Conservation (phyloP, 495 filamentous ascomycete genomes). For the Neurospora sp. region DNA sequence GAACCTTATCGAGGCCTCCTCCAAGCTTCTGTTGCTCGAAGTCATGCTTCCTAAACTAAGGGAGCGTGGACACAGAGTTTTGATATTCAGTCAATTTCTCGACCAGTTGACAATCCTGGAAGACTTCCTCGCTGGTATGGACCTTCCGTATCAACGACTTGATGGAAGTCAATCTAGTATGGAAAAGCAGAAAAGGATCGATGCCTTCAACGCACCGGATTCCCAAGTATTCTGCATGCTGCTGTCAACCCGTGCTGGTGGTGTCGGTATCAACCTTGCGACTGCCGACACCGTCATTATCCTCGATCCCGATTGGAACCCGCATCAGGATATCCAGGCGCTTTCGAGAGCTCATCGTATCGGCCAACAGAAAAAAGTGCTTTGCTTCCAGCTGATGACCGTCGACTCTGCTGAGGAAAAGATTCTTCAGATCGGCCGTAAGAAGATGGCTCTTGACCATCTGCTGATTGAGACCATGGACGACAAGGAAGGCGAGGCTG, state of each 20-base stretch:
- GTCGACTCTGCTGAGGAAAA: slow-evolving; percentile 85
- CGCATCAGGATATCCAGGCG: slow-evolving; percentile 95
- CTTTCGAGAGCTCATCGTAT: slow-evolving; percentile 91
- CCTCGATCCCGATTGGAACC: slow-evolving; percentile 96
- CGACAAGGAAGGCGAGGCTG: slow-evolving; percentile 56
- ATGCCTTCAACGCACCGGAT: slow-evolving; percentile 78
- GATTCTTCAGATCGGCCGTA: slow-evolving; percentile 90
- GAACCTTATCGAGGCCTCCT: slow-evolving; percentile 82
- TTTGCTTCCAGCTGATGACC: slow-evolving; percentile 91
- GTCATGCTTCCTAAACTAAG: slow-evolving; percentile 85
- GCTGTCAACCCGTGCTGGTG: slow-evolving; percentile 86
- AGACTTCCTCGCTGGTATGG: slow-evolving; percentile 72
- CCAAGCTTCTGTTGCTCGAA: slow-evolving; percentile 79
- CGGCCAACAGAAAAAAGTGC: slow-evolving; percentile 88
- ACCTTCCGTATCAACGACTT: slow-evolving; percentile 62
- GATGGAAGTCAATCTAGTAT: slow-evolving; percentile 73
- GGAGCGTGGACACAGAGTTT: slow-evolving; percentile 78
- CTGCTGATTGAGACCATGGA: slow-evolving; percentile 87
- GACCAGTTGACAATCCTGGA: slow-evolving; percentile 82
- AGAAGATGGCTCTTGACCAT: slow-evolving; percentile 90
- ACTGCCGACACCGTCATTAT: slow-evolving; percentile 98
- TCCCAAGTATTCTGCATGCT: slow-evolving; percentile 82
- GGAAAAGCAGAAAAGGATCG: slow-evolving; percentile 88
- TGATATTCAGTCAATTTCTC: slow-evolving; percentile 96
- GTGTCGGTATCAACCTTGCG: slow-evolving; percentile 95